A percentile compares a stretch with the other conserved stretches of the same genome.
These are phyloP conservation scores for Penicillium janthinellum DNA, from an alignment of 2,329 filamentous ascomycete genomes.

Conservation along the genomic window DNA sequence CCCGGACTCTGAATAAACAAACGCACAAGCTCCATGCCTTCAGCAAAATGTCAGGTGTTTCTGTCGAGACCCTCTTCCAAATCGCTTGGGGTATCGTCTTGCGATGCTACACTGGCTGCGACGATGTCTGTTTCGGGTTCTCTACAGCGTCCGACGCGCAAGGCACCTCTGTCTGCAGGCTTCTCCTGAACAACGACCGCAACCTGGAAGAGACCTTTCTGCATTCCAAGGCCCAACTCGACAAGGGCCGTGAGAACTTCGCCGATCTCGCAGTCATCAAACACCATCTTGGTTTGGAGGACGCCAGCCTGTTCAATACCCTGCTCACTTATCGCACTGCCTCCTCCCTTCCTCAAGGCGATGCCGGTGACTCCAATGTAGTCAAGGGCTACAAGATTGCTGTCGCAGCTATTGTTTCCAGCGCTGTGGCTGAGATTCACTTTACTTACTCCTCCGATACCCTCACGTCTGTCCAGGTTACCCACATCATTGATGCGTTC, in stretches of 20 bases:
- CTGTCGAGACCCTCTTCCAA: constrained; percentile 35
- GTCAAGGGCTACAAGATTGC: constrained; percentile 29
- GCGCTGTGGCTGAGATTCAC: constrained; percentile 49
- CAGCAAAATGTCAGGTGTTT: constrained; percentile 24
- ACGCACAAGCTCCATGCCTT: constrained; percentile 27
- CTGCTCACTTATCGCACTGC: constrained; percentile 28
- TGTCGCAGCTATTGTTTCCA: constrained; percentile 32
- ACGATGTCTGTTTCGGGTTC: constrained; percentile 52
- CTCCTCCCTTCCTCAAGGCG: constrained; percentile 9
- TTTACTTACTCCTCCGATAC: constrained; percentile 55
- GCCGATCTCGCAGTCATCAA: constrained; percentile 28
- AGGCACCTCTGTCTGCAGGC: constrained; percentile 24
- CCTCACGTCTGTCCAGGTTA: constrained; percentile 45
- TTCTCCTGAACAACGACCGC: constrained; percentile 30
- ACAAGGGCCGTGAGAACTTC: constrained; percentile 22
- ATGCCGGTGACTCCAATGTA: constrained; percentile 3
- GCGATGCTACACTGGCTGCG: constrained; percentile 45
- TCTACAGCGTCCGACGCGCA: constrained; percentile 40
- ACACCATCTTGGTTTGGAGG: constrained; percentile 29
- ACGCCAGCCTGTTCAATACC: constrained; percentile 35
- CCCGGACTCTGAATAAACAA: constrained; percentile 24
- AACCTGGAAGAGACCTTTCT: constrained; percentile 26
- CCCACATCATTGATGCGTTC: constrained; percentile 38
- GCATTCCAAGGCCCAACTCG: constrained; percentile 23
- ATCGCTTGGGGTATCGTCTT: constrained; percentile 50